Percentiles rank a stretch among this genome's conserved stretches.
phyloP scores from a whole-genome alignment of 345 rosid genomes.

The Durio zibethinus region DNA sequence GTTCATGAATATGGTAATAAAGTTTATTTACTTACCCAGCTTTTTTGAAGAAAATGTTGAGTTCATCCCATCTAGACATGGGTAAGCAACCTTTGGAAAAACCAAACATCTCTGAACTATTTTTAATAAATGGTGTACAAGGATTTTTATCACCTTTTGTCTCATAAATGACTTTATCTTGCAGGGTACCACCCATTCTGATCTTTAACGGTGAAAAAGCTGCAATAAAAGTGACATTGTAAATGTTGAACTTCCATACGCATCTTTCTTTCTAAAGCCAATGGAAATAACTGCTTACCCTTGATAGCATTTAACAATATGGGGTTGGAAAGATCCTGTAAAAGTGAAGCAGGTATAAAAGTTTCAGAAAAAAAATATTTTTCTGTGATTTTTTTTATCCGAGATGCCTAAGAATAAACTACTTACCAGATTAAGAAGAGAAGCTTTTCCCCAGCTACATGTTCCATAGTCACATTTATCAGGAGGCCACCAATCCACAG shows the following conservation, averaged over 20 bases:
- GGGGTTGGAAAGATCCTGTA: conserved; percentile 54
- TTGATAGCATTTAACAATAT: conserved; percentile 51
- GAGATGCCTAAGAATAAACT: background rate
- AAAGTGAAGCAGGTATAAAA: conserved; percentile 5
- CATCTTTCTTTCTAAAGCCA: background rate
- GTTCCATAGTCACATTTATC: conserved; percentile 95
- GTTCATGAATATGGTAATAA: background rate
- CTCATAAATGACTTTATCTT: conserved; percentile 55
- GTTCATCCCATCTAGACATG: conserved; percentile 65
- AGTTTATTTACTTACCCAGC: conserved; percentile 39
- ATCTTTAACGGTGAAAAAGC: conserved; percentile 70
- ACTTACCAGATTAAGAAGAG: conserved; percentile 82
- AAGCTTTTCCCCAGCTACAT: conserved; percentile 83
- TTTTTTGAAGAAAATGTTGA: conserved; percentile 52
- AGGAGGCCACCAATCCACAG: conserved; percentile 99
- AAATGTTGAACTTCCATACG: background rate
- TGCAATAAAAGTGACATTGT: conserved; percentile 24
- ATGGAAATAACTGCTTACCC: conserved; percentile 31
- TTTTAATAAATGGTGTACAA: conserved; percentile 40
- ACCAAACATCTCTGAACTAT: conserved; percentile 41
- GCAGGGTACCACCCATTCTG: conserved; percentile 64
- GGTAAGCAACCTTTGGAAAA: conserved; percentile 63
- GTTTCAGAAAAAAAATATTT: background rate
- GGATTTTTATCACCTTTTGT: conserved; percentile 34
- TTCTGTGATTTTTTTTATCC: background rate